Conservation (phyloP, 1,284 basidiomycete genomes). For the Spongispora temasekensis region DNA sequence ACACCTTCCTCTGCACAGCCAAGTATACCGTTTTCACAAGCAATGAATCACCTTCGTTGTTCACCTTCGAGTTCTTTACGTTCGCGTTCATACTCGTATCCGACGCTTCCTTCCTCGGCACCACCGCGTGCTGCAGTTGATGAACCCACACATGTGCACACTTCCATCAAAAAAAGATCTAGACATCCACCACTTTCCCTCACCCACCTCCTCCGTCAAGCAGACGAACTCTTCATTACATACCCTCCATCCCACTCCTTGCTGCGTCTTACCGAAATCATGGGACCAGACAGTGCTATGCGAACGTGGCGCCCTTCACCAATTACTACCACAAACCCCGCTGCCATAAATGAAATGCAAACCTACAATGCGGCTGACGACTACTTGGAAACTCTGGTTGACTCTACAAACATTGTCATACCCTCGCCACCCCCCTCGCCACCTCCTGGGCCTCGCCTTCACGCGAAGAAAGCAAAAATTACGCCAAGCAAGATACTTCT, state of each 20-base stretch:
- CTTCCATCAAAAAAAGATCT: conserved; percentile 12
- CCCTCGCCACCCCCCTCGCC: conserved; percentile 40
- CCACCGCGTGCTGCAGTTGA: background rate
- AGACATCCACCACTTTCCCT: conserved; percentile 40
- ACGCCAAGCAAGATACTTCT: conserved; percentile 30
- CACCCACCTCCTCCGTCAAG: conserved; percentile 41
- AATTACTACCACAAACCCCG: conserved; percentile 8
- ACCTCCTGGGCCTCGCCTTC: background rate
- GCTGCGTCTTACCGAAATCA: conserved; percentile 56
- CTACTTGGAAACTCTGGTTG: conserved; percentile 64
- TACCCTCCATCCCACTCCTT: conserved; percentile 49
- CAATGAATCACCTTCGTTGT: conserved; percentile 1
- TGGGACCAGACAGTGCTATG: conserved; percentile 67
- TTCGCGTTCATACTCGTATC: conserved; percentile 5
- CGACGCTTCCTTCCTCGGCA: background rate
- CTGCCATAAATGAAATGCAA: conserved; percentile 10
- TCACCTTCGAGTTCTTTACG: background rate
- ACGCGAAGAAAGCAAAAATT: conserved; percentile 16
- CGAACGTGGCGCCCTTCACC: conserved; percentile 30
- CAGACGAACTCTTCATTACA: conserved; percentile 44
- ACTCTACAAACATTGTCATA: conserved; percentile 56
- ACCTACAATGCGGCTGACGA: conserved; percentile 40
- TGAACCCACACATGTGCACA: conserved; percentile 29
- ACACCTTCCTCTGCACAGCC: conserved; percentile 1
- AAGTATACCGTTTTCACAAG: background rate